phyloP scores from a whole-genome alignment of 345 rosid species.

The Populus simonii region DNA sequence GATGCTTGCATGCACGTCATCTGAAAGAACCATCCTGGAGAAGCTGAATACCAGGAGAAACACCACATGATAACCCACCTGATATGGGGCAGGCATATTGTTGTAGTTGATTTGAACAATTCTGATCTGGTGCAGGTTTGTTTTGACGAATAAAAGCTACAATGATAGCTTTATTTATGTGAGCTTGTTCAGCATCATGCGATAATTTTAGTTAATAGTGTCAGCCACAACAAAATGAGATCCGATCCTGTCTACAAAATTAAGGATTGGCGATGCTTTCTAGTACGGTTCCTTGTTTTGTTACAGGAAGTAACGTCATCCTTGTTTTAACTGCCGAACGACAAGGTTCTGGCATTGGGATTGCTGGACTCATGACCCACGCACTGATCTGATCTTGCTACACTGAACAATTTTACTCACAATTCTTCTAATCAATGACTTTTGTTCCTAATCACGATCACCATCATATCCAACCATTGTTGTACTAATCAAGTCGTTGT shows the following conservation, averaged over 20 bases:
- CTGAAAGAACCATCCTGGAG: conserved; percentile 18
- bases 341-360: neutral
- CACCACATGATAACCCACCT: neutral
- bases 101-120: neutral
- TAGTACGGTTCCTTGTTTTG: neutral
- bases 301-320: too few relatives aligned
- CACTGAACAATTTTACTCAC: too few relatives aligned
- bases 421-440: too few relatives aligned
- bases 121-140: neutral
- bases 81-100: neutral
- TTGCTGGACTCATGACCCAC: neutral
- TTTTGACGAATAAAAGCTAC: neutral
- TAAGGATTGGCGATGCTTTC: neutral
- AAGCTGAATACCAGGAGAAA: conserved; percentile 22
- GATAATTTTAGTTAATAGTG: neutral
- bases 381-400: too few relatives aligned
- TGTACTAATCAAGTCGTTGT: too few relatives aligned
- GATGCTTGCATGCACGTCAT: conserved; percentile 32
- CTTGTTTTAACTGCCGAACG: neutral
- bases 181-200: neutral
- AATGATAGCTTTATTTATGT: neutral
- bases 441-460: too few relatives aligned
- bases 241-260: neutral
- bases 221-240: neutral
- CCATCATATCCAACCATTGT: too few relatives aligned